These are phyloP conservation scores for Pyrrhoderma noxium DNA, from an alignment of 1,284 basidiomycete genomes.

Conservation along the genomic window DNA sequence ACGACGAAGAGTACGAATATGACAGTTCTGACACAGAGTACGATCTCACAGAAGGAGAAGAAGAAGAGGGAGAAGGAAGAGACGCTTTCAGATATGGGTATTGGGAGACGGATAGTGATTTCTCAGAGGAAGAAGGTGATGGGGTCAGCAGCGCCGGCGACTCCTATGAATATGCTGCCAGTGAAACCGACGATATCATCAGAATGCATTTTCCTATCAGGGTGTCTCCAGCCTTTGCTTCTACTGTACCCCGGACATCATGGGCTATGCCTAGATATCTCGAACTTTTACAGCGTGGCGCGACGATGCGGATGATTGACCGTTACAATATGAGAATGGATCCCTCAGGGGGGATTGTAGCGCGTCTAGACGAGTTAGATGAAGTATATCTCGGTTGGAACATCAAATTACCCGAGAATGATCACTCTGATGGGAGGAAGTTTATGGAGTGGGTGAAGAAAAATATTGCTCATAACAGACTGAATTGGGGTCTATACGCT, in stretches of 20 bases:
- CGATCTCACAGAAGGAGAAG: background rate
- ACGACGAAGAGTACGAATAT: conserved; percentile 25
- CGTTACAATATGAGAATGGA: conserved; percentile 47
- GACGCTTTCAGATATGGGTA: too few relatives aligned
- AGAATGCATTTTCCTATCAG: background rate
- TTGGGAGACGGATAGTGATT: too few relatives aligned
- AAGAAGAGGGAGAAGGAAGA: conserved; percentile 9
- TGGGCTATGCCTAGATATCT: too few relatives aligned
- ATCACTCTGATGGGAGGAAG: conserved; percentile 41
- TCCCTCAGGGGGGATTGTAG: conserved; percentile 41
- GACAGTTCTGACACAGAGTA: conserved; percentile 19
- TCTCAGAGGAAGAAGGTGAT: conserved; percentile 1
- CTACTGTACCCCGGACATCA: too few relatives aligned
- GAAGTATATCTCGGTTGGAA: conserved; percentile 61
- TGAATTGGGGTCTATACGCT: conserved; percentile 37
- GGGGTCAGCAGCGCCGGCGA: background rate
- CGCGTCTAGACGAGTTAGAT: conserved; percentile 33
- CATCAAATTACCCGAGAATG: conserved; percentile 37
- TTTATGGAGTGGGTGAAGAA: conserved; percentile 43
- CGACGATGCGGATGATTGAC: conserved; percentile 49
- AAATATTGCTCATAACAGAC: conserved; percentile 42
- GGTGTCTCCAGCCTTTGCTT: too few relatives aligned
- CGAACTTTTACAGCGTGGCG: conserved; percentile 53
- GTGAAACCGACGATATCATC: too few relatives aligned
- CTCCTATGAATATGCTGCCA: too few relatives aligned